Conservation (phyloP, 495 filamentous ascomycete genomes). For the Aspergillus ostianus region DNA sequence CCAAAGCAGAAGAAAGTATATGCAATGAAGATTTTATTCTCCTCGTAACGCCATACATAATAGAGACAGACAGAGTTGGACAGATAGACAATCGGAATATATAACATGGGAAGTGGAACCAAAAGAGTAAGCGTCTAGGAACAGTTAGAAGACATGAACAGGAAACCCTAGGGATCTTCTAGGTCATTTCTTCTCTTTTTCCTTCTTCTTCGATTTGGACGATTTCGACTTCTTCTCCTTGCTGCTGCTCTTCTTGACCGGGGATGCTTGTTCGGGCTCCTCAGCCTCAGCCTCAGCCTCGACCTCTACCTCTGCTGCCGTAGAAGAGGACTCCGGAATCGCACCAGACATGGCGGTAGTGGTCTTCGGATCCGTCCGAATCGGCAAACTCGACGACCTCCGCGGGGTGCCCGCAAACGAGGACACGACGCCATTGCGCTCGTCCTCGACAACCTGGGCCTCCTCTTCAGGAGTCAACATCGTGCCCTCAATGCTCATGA, state of each 20-base stretch:
- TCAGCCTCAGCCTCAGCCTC: constrained; percentile 20
- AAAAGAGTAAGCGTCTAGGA: constrained; percentile 1
- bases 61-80: too few species aligned
- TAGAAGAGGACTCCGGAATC: constrained; percentile 12
- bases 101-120: constrained; percentile 5
- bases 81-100: too few species aligned
- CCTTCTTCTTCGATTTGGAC: constrained; percentile 18
- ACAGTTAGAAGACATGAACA: background rate
- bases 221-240: constrained; percentile 15
- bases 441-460: constrained; percentile 34
- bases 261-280: constrained; percentile 17
- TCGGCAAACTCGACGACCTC: background rate
- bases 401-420: constrained; percentile 6
- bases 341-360: constrained; percentile 19
- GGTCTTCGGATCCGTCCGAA: background rate
- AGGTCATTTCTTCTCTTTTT: constrained; percentile 20
- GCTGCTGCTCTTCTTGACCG: constrained; percentile 16
- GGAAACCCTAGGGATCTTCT: too few species aligned
- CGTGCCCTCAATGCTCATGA: constrained; percentile 69
- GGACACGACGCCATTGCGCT: constrained; percentile 29
- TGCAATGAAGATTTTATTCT: constrained; percentile 15
- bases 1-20: background rate
- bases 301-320: constrained; percentile 17
- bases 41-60: constrained; percentile 22
- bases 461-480: constrained; percentile 55